Evolutionary conservation across 129 eudicot genomes (phyloP).

Genomic region (Dittrichia graveolens): DNA sequence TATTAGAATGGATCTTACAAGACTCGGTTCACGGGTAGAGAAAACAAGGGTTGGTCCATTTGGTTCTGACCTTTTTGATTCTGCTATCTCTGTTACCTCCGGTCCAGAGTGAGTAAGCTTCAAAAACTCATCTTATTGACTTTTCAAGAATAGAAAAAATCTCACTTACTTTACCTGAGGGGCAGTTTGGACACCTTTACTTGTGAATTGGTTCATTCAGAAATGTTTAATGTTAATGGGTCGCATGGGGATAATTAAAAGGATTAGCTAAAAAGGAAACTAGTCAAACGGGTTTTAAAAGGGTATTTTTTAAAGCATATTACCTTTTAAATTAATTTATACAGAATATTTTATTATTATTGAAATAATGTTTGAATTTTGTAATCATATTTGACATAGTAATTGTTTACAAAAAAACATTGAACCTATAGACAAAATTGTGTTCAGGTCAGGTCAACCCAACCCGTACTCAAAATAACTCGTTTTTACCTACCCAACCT

Average conservation of each 20-base stretch:
- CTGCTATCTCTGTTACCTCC: slow-evolving; percentile 84
- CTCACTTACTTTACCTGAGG: background rate
- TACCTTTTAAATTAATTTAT: background rate
- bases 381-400: background rate
- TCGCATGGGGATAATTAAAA: background rate
- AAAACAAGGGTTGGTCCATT: slow-evolving; percentile 87
- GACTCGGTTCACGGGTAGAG: slow-evolving; percentile 55
- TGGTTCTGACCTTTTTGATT: slow-evolving; percentile 87
- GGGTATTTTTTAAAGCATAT: background rate
- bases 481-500: slow-evolving; percentile 7
- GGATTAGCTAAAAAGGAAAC: background rate
- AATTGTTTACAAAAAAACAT: background rate
- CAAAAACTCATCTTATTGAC: slow-evolving; percentile 36
- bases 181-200: background rate
- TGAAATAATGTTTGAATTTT: background rate
- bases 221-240: background rate
- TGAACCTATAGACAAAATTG: background rate
- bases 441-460: background rate
- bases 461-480: background rate
- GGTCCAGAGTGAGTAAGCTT: slow-evolving; percentile 96
- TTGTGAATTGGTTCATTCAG: background rate
- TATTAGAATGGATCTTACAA: slow-evolving; percentile 79
- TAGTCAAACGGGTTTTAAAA: background rate
- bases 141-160: slow-evolving; percentile 2
- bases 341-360: background rate